Conservation (phyloP, 2,329 filamentous ascomycete species). For the Orbilia blumenaviensis region DNA sequence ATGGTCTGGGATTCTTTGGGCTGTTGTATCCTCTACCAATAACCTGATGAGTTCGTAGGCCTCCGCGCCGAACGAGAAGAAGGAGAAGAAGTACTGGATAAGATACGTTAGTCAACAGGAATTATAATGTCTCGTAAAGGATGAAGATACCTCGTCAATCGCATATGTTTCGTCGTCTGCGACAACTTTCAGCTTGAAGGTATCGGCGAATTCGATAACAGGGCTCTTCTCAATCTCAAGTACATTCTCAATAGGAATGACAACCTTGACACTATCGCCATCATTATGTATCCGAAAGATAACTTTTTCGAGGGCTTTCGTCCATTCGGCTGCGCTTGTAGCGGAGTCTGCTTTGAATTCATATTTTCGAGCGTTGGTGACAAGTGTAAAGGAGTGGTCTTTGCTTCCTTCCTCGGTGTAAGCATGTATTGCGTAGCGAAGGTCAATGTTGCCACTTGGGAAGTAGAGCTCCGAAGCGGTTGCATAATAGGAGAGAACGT, state of each 20-base stretch:
- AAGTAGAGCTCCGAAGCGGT: conserved; percentile 89
- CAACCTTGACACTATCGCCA: conserved; percentile 96
- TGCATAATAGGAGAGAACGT: conserved; percentile 88
- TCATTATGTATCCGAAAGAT: conserved; percentile 97
- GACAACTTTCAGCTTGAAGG: conserved; percentile 89
- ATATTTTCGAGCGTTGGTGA: conserved; percentile 83
- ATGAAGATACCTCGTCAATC: conserved; percentile 80
- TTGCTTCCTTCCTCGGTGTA: conserved; percentile 74
- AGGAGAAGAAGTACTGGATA: conserved; percentile 89
- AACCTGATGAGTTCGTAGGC: conserved; percentile 80
- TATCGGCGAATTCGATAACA: conserved; percentile 90
- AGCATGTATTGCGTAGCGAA: conserved; percentile 91
- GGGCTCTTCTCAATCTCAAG: conserved; percentile 92
- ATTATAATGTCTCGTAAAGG: background rate
- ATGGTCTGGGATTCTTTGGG: conserved; percentile 61
- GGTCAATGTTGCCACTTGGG: conserved; percentile 87
- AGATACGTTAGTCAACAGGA: conserved; percentile 54
- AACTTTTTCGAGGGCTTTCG: conserved; percentile 89
- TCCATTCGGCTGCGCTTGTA: conserved; percentile 93
- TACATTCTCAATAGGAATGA: conserved; percentile 84
- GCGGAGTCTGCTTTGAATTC: conserved; percentile 88
- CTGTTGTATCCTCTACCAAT: conserved; percentile 73
- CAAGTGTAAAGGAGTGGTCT: conserved; percentile 81
- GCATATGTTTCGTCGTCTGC: conserved; percentile 94
- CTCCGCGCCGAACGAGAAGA: conserved; percentile 85